Conservation (phyloP, 106 monocot genomes). For the Acanthochlamys bracteata region DNA sequence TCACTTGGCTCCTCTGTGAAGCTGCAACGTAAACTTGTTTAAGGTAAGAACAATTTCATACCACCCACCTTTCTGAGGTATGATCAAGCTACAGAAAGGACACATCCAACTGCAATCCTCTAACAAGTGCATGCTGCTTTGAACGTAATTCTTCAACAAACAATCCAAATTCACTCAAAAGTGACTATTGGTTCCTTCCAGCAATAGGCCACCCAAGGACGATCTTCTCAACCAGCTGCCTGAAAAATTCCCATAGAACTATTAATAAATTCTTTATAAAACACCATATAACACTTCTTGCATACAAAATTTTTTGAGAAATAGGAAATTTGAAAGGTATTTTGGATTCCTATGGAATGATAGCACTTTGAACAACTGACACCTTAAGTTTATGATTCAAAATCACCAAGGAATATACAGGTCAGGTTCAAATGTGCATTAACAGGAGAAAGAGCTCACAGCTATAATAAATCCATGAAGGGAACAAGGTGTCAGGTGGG, state of each 20-base stretch:
- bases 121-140: slow-evolving; percentile 88
- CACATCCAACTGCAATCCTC: slow-evolving; percentile 73
- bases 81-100: slow-evolving; percentile 83
- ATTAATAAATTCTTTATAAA: no score
- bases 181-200: slow-evolving; percentile 67
- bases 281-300: no score
- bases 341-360: slow-evolving; percentile 84
- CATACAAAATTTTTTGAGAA: no score
- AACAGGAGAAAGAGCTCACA: no score
- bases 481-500: no score
- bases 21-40: slow-evolving; percentile 36
- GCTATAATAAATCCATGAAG: no score
- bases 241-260: slow-evolving; percentile 22
- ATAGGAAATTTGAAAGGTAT: no score
- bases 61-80: slow-evolving; percentile 84
- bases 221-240: slow-evolving; percentile 76
- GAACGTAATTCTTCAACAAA: slow-evolving; percentile 46
- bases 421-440: no score
- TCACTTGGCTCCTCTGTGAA: slow-evolving; percentile 71
- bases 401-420: no score
- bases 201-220: slow-evolving; percentile 61
- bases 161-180: slow-evolving; percentile 73
- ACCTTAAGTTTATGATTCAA: no score
- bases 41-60: slow-evolving; percentile 4
- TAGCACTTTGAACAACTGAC: slow-evolving; percentile 40